A percentile compares a stretch with the other conserved stretches of the same genome.
Evolutionary conservation across 495 filamentous ascomycete genomes (phyloP).

Genomic region (Penicilliopsis zonata): DNA sequence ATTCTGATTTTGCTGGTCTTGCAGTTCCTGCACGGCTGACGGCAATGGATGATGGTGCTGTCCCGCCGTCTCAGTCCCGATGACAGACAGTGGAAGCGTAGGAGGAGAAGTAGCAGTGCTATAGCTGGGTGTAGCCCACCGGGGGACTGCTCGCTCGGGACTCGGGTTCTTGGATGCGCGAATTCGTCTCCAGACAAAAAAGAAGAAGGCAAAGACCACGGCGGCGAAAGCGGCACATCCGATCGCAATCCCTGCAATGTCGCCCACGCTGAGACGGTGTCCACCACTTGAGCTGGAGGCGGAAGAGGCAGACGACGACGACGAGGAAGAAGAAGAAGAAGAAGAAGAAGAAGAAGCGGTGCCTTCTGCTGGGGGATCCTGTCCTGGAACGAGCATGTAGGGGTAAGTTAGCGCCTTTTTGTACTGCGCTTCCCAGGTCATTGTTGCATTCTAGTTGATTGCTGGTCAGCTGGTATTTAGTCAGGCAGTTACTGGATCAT

Average conservation of each 20-base stretch:
- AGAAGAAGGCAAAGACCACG: constrained; percentile 24
- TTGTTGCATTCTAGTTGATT: constrained; percentile 16
- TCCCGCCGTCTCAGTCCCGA: no score
- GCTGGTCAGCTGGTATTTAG: background rate
- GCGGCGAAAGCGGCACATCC: constrained; percentile 18
- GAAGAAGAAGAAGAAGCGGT: constrained; percentile 2
- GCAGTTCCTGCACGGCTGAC: no score
- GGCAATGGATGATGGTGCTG: no score
- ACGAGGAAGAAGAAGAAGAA: constrained; percentile 5
- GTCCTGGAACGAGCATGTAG: constrained; percentile 28
- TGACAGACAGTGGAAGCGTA: no score
- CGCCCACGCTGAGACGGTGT: no score
- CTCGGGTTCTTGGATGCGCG: constrained; percentile 21
- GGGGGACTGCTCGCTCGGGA: no score
- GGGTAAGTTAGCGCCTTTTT: constrained; percentile 16
- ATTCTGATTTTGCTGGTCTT: no score
- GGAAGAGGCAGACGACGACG: constrained; percentile 1
- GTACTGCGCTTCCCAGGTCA: constrained; percentile 22
- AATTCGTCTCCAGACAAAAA: constrained; percentile 28
- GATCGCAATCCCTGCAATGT: constrained; percentile 27
- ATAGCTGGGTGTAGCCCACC: no score
- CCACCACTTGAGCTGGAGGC: no score
- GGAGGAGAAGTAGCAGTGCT: no score
- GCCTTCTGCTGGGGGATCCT: constrained; percentile 25
- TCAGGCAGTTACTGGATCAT: constrained; percentile 1